Percentiles rank a stretch among this genome's conserved stretches.
Evolutionary conservation across 2,329 filamentous ascomycete genomes (phyloP).

Genomic region (Trichoderma atroviride): DNA sequence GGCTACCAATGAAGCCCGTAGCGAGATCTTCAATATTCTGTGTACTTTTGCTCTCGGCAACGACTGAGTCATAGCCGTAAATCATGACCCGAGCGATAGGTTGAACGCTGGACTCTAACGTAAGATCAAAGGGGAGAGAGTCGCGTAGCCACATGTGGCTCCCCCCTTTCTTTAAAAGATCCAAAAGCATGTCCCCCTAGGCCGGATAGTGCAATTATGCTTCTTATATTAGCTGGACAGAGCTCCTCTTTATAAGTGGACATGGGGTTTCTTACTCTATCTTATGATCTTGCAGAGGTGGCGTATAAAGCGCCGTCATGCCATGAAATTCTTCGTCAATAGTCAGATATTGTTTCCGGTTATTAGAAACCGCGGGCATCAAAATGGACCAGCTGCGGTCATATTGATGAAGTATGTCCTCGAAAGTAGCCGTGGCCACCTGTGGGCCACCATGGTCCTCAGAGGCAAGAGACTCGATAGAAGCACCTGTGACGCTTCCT

Average conservation of each 20-base stretch:
- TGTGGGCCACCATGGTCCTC: not conserved
- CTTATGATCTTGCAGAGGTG: conserved; percentile 4
- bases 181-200: conserved; percentile 37
- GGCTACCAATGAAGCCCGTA: not conserved
- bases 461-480: not conserved
- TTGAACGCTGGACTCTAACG: not conserved
- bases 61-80: conserved; percentile 35
- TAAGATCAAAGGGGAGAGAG: conserved; percentile 32
- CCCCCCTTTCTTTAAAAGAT: conserved; percentile 37
- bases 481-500: not conserved
- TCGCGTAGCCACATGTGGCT: conserved; percentile 39
- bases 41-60: conserved; percentile 30
- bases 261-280: conserved; percentile 8
- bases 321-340: conserved; percentile 14
- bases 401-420: not conserved
- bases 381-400: not conserved
- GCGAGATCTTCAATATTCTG: conserved; percentile 23
- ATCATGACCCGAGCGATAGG: conserved; percentile 33
- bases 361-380: not conserved
- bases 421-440: not conserved
- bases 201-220: conserved; percentile 28
- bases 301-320: conserved; percentile 17
- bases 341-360: not conserved
- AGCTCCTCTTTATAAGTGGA: not conserved
- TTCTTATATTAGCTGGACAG: not conserved